Evolutionary conservation across 75 land plant species (phyloP).

Genomic region (Pinus taeda): DNA sequence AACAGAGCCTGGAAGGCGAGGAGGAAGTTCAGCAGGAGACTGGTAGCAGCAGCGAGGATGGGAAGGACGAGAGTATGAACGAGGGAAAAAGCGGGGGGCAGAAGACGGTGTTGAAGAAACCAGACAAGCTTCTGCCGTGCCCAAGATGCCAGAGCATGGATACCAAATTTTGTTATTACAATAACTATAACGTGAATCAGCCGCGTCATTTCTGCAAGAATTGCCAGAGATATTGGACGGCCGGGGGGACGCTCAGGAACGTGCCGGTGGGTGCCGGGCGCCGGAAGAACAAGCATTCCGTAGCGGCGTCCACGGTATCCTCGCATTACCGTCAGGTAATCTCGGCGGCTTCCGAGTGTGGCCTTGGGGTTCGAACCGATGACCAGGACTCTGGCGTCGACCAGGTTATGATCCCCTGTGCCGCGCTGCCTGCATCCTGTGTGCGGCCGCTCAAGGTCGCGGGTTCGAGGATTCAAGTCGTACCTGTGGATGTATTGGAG

Average conservation of each 20-base stretch:
- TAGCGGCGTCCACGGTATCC: background rate
- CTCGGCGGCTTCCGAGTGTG: constrained; percentile 5
- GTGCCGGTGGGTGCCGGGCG: constrained; percentile 80
- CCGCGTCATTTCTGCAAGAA: constrained; percentile 76
- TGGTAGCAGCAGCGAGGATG: background rate
- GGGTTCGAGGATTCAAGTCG: background rate
- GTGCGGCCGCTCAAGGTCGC: background rate
- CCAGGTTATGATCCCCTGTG: background rate
- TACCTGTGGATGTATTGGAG: background rate
- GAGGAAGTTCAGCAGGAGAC: background rate
- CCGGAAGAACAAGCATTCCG: constrained; percentile 54
- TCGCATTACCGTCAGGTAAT: constrained; percentile 15
- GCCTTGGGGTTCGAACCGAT: background rate
- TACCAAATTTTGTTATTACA: constrained; percentile 66
- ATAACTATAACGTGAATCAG: constrained; percentile 69
- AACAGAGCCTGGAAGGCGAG: background rate
- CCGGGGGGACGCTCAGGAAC: constrained; percentile 69
- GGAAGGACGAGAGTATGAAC: background rate
- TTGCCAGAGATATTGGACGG: constrained; percentile 82
- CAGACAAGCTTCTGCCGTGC: constrained; percentile 4
- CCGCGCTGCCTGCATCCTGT: background rate
- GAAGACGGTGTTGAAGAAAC: constrained; percentile 15
- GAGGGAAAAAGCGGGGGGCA: background rate
- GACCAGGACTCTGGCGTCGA: constrained; percentile 10
- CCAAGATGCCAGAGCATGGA: constrained; percentile 53